phyloP scores from a whole-genome alignment of 805 yeast species.

The Candida stauntonica region DNA sequence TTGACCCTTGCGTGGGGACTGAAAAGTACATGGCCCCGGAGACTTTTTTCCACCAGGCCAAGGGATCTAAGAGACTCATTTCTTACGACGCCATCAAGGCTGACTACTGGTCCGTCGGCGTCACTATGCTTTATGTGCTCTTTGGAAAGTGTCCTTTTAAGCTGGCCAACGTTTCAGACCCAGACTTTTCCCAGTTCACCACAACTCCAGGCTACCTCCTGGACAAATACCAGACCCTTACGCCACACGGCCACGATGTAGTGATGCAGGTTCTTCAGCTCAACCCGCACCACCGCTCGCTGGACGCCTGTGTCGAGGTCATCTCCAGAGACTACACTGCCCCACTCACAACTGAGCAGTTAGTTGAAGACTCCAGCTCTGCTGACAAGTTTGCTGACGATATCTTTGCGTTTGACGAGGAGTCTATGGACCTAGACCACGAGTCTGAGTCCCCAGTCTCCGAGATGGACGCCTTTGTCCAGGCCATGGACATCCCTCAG shows the following conservation, averaged over 20 bases:
- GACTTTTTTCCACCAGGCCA: constrained; percentile 45
- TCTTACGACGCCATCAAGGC: constrained; percentile 68
- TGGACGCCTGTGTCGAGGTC: constrained; percentile 46
- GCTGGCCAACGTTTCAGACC: constrained; percentile 63
- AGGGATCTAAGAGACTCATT: constrained; percentile 4
- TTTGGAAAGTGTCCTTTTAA: constrained; percentile 85
- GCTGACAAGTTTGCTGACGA: constrained; percentile 9
- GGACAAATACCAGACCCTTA: constrained; percentile 72
- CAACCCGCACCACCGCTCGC: constrained; percentile 50
- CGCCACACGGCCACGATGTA: constrained; percentile 66
- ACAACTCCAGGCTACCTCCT: constrained; percentile 64
- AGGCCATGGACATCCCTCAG: too few relatives aligned
- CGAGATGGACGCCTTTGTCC: too few relatives aligned
- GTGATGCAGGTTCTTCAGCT: constrained; percentile 61
- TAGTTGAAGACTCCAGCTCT: constrained; percentile 33
- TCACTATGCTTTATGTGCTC: constrained; percentile 69
- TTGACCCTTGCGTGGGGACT: constrained; percentile 54
- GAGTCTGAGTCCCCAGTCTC: too few relatives aligned
- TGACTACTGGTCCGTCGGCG: constrained; percentile 87
- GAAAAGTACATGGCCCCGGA: constrained; percentile 95
- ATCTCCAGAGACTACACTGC: constrained; percentile 31
- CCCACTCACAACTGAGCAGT: constrained; percentile 63
- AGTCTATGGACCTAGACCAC: constrained; percentile 4
- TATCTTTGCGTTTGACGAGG: constrained; percentile 10
- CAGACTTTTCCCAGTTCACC: constrained; percentile 62